A percentile compares a stretch with the other conserved stretches of the same genome.
Conservation (phyloP, 129 eudicot species). For the Sambucus nigra region DNA sequence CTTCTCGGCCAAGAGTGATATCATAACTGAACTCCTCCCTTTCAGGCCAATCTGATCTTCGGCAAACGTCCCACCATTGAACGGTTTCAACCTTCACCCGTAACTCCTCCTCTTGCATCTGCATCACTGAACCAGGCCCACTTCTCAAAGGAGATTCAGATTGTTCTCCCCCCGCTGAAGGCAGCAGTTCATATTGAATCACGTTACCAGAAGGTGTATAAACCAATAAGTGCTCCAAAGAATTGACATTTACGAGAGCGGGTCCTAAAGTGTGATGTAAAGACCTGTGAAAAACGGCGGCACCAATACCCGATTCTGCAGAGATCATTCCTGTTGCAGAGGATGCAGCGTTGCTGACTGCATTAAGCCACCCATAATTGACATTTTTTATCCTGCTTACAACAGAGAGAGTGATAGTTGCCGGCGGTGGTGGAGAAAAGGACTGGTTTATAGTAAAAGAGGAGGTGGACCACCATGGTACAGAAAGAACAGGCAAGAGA, state of each 20-base stretch:
- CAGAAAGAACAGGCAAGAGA: slow-evolving; percentile 35
- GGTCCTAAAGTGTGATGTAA: slow-evolving; percentile 21
- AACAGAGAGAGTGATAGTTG: slow-evolving; percentile 64
- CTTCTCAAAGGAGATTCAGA: slow-evolving; percentile 37
- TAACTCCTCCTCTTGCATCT: slow-evolving; percentile 66
- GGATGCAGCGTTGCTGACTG: slow-evolving; percentile 85
- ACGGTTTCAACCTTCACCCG: slow-evolving; percentile 66
- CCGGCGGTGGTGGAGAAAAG: slow-evolving; percentile 51
- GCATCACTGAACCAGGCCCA: slow-evolving; percentile 37
- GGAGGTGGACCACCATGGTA: slow-evolving; percentile 93
- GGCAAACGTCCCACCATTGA: slow-evolving; percentile 97
- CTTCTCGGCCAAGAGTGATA: slow-evolving; percentile 22
- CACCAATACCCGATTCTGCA: slow-evolving; percentile 68
- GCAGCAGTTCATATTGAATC: slow-evolving; percentile 75
- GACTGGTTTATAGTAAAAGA: slow-evolving; percentile 48
- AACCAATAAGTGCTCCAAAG: slow-evolving; percentile 71
- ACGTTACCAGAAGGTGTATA: slow-evolving; percentile 79
- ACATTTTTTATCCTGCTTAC: slow-evolving; percentile 74
- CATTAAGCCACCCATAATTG: slow-evolving; percentile 71
- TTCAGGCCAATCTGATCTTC: slow-evolving; percentile 89
- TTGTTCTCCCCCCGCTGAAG: slow-evolving; percentile 52
- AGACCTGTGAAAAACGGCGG: slow-evolving; percentile 70
- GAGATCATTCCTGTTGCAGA: slow-evolving; percentile 61
- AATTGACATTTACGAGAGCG: slow-evolving; percentile 15
- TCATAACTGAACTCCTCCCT: slow-evolving; percentile 58